A percentile compares a stretch with the other conserved stretches of the same genome.
Evolutionary conservation across 106 monocot genomes (phyloP).

Genomic region (Agapanthus africanus): DNA sequence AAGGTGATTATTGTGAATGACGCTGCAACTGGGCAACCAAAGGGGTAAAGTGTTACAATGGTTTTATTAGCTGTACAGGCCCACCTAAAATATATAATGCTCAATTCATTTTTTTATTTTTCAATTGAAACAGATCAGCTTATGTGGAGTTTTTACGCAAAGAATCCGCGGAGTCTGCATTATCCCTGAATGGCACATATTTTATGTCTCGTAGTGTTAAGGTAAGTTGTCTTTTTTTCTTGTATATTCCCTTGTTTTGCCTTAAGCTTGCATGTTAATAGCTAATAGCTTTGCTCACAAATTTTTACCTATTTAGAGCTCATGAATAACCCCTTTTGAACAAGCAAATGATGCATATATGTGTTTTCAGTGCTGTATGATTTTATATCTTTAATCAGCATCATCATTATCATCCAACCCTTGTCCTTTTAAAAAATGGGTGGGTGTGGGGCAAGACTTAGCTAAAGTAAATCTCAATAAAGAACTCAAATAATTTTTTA

Average conservation of each 20-base stretch:
- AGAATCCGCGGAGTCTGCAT: slow-evolving; percentile 82
- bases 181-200: slow-evolving; percentile 89
- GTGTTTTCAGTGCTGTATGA: not conserved
- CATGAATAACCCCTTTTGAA: not conserved
- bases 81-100: not conserved
- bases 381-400: not conserved
- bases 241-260: not conserved
- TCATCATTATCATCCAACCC: not conserved
- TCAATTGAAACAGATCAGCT: slow-evolving; percentile 65
- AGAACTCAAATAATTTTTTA: too few relatives aligned
- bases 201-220: slow-evolving; percentile 96
- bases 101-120: not conserved
- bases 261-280: not conserved
- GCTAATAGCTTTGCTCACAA: not conserved
- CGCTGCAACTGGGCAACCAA: slow-evolving; percentile 80
- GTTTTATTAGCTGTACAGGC: not conserved
- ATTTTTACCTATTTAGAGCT: not conserved
- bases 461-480: too few relatives aligned
- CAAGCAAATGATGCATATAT: not conserved
- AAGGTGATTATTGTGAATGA: slow-evolving; percentile 85
- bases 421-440: not conserved
- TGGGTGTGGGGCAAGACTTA: too few relatives aligned
- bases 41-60: slow-evolving; percentile 40
- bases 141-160: slow-evolving; percentile 92
- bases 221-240: slow-evolving; percentile 26